These are phyloP conservation scores for Astrocystis sublimbata DNA, from an alignment of 495 filamentous ascomycete species.

Conservation along the genomic window DNA sequence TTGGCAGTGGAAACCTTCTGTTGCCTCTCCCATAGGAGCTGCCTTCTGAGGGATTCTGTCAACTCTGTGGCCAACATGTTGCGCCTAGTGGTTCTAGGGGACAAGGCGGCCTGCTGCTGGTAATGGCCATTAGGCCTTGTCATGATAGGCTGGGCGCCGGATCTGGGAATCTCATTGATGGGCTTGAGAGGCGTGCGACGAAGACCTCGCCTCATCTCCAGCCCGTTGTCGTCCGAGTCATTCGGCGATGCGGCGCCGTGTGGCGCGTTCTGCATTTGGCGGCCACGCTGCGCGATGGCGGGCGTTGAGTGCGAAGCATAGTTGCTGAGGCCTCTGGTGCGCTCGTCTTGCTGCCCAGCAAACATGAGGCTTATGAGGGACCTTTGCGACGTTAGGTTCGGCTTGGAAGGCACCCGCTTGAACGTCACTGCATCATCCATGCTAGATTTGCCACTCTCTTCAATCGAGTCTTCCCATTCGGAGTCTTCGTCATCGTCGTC, in stretches of 20 bases:
- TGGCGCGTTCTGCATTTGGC: conserved; percentile 70
- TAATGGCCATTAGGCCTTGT: conserved; percentile 63
- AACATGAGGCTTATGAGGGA: conserved; percentile 91
- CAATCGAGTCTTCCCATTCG: conserved; percentile 92
- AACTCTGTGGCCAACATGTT: conserved; percentile 98
- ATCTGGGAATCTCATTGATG: conserved; percentile 69
- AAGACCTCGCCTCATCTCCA: conserved; percentile 63
- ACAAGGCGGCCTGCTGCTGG: conserved; percentile 68
- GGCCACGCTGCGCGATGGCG: conserved; percentile 71
- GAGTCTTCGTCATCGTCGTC: conserved; percentile 86
- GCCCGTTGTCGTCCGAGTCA: conserved; percentile 63
- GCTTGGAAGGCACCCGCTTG: conserved; percentile 84
- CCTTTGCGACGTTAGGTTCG: conserved; percentile 79
- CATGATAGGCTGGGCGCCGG: conserved; percentile 76
- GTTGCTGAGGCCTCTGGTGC: conserved; percentile 65
- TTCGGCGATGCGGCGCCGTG: conserved; percentile 72
- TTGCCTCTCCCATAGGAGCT: conserved; percentile 51
- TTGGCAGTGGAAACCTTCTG: conserved; percentile 82
- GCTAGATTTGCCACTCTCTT: conserved; percentile 79
- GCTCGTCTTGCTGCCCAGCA: conserved; percentile 64
- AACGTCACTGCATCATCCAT: conserved; percentile 78
- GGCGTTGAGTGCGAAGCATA: conserved; percentile 77
- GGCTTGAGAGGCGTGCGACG: conserved; percentile 46
- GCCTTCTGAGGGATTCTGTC: conserved; percentile 51
- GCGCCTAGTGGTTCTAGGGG: conserved; percentile 86